Evolutionary conservation across 1,139 yeast species (phyloP).

Genomic region (Hemisphaericaspora xylofermentans): DNA sequence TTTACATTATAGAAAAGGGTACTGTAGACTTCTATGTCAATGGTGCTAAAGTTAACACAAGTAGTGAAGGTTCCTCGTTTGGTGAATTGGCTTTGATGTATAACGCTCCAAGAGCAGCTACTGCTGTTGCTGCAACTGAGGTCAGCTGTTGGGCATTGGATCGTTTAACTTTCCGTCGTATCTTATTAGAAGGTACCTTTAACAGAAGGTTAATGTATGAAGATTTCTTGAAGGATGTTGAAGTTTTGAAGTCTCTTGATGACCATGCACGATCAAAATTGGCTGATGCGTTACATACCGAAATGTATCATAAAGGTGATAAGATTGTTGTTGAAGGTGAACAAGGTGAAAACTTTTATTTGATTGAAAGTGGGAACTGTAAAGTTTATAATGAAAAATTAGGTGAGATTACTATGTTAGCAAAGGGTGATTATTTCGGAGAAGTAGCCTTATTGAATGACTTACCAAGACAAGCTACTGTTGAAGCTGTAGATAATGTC

Average conservation of each 20-base stretch:
- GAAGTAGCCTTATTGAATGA: slow-evolving; percentile 92
- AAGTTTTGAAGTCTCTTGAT: slow-evolving; percentile 70
- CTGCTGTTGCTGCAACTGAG: slow-evolving; percentile 73
- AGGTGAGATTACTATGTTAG: slow-evolving; percentile 61
- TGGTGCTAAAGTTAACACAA: slow-evolving; percentile 68
- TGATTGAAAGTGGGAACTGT: slow-evolving; percentile 86
- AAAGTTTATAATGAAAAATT: slow-evolving; percentile 58
- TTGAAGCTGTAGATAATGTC: slow-evolving; percentile 70
- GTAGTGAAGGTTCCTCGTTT: slow-evolving; percentile 85
- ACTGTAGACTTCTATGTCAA: slow-evolving; percentile 77
- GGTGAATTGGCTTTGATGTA: slow-evolving; percentile 98
- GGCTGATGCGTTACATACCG: slow-evolving; percentile 91
- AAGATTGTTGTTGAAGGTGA: slow-evolving; percentile 86
- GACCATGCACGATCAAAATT: slow-evolving; percentile 84
- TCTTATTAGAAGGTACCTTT: slow-evolving; percentile 84
- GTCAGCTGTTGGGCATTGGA: slow-evolving; percentile 85
- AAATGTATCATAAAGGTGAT: slow-evolving; percentile 68
- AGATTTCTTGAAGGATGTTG: slow-evolving; percentile 82
- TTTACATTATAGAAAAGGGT: slow-evolving; percentile 86
- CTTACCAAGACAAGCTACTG: slow-evolving; percentile 92
- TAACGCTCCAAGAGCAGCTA: slow-evolving; percentile 97
- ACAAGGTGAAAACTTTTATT: slow-evolving; percentile 84
- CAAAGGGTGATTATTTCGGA: slow-evolving; percentile 92
- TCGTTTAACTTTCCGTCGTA: slow-evolving; percentile 88
- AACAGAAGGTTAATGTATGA: slow-evolving; percentile 90